These are phyloP conservation scores for Alternaria sp. DNA, from an alignment of 2,329 filamentous ascomycete species.

Conservation along the genomic window DNA sequence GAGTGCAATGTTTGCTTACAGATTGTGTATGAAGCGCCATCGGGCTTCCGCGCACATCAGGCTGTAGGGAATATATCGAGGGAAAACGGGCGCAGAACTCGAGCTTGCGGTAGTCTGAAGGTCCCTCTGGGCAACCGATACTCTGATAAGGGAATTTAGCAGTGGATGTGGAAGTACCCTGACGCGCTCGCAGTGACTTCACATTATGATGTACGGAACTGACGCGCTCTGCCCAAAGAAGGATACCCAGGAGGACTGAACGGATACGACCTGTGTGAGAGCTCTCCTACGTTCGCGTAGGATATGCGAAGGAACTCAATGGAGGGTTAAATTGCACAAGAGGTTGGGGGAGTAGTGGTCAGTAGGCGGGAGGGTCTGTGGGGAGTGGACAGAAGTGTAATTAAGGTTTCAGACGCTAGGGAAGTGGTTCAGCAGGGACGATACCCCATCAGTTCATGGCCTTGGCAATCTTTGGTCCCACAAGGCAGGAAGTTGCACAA, in stretches of 20 bases:
- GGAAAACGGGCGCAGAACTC: background rate
- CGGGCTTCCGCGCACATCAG: background rate
- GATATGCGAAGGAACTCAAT: background rate
- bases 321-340: background rate
- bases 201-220: background rate
- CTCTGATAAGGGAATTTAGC: background rate
- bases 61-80: background rate
- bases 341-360: constrained; percentile 4
- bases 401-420: constrained; percentile 28
- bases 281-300: background rate
- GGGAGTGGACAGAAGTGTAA: constrained; percentile 19
- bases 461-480: constrained; percentile 18
- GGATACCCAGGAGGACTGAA: background rate
- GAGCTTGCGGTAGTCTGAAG: background rate
- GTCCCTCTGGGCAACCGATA: too few species aligned
- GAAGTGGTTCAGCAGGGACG: constrained; percentile 7
- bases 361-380: background rate
- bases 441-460: constrained; percentile 10
- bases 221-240: background rate
- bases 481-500: background rate
- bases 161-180: background rate
- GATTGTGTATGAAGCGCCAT: background rate
- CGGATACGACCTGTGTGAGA: background rate
- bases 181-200: background rate
- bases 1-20: background rate